These are phyloP conservation scores for Plantago rigida DNA, from an alignment of 305 asterid species.

Conservation along the genomic window DNA sequence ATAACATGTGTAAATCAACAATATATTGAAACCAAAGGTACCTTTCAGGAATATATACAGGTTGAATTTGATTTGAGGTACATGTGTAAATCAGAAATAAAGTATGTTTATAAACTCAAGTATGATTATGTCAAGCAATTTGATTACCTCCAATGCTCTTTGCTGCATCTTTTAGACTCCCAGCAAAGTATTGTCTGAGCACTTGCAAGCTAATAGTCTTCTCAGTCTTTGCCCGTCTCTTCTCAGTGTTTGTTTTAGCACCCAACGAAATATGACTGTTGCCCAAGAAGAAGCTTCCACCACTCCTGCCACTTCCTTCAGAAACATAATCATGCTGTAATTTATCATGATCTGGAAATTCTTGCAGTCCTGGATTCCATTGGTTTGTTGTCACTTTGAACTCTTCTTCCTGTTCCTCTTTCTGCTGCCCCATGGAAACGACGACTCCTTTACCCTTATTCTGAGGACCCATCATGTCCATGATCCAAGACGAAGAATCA, in stretches of 20 bases:
- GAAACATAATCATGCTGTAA: slow-evolving; percentile 31
- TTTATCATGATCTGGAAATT: slow-evolving; percentile 31
- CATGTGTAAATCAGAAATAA: background rate
- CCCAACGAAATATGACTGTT: slow-evolving; percentile 31
- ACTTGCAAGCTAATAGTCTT: slow-evolving; percentile 63
- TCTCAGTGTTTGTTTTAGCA: slow-evolving; percentile 36
- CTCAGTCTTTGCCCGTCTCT: slow-evolving; percentile 55
- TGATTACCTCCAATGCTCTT: slow-evolving; percentile 61
- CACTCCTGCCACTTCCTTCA: slow-evolving; percentile 29
- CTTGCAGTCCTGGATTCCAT: slow-evolving; percentile 30
- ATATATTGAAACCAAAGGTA: background rate
- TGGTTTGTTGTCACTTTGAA: slow-evolving; percentile 35
- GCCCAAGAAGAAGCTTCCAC: slow-evolving; percentile 33
- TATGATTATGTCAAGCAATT: background rate
- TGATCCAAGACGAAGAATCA: slow-evolving; percentile 42
- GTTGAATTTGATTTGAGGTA: background rate
- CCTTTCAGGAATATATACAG: background rate
- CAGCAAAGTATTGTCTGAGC: slow-evolving; percentile 62
- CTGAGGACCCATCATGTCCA: slow-evolving; percentile 38
- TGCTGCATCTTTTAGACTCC: slow-evolving; percentile 83
- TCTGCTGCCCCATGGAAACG: slow-evolving; percentile 32
- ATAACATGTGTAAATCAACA: background rate
- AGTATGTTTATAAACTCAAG: background rate
- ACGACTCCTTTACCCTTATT: slow-evolving; percentile 44
- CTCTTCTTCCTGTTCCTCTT: slow-evolving; percentile 40